Evolutionary conservation across 129 eudicot genomes (phyloP), one percentile per base, ranked within the genome.

Genomic region (Chrysanthemum lavandulifolium): DNA sequence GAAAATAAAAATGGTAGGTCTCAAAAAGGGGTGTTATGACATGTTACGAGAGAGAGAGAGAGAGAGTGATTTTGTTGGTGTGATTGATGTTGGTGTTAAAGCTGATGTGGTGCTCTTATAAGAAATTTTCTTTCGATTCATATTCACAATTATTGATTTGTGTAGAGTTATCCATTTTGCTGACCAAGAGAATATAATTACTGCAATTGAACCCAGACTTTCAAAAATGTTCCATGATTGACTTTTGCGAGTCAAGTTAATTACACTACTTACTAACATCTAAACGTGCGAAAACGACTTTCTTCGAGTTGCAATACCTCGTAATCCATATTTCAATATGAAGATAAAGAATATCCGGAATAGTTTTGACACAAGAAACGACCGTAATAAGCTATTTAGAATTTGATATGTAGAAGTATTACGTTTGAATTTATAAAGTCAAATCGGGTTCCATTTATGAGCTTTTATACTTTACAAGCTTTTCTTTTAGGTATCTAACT

Each of bases 361-460:
- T 11, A 67, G 6, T 23, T 1, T 67, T 11, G 33, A 50, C n/a
- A 47, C 57, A 7, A 25, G n/a, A 10, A 76, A 67, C 5, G 36
- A 57, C 18, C 11, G 21, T 10, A n/a, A 6, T 1, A 27, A 57
- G 16, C 21, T n/a, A 67, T 67, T 7, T 6, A 3, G 10, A 21
- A 27, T 36, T 61, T 53, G 52, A 21, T 50, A 10, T 62, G 10
- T 0, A 69, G 4, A 15, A 45, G 62, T 14, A 47, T n/a, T 29
- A 48, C 2, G 0, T 40, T 70, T 77, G 76, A 77, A 49, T 9
- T 16, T 62, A 1, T 3, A 21, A 52, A 51, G 76, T 76, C 76
- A 68, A 60, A 76, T 21, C 61, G 13, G 56, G 23, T 6, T 23
- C 16, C 31, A 21, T 65, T 6, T 65, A 6, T 74, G 53, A 31